Conservation (phyloP, 768 basidiomycete genomes). For the Plicaturopsis crispa region DNA sequence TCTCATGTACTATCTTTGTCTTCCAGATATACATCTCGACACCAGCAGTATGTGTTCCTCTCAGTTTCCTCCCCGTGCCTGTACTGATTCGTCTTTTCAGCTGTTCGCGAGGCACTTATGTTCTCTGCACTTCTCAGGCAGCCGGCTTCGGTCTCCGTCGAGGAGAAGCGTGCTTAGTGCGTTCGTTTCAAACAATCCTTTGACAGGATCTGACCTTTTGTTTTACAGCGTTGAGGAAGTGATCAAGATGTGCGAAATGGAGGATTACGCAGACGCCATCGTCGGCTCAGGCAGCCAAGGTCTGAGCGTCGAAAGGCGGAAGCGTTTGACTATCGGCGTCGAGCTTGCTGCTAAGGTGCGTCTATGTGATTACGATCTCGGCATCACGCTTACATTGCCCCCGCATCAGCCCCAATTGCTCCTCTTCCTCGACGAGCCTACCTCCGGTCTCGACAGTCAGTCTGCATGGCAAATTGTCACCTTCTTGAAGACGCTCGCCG, state of each 20-base stretch:
- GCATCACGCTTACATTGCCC: too few species aligned
- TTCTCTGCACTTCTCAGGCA: conserved; percentile 80
- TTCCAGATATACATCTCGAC: too few species aligned
- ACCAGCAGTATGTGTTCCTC: too few species aligned
- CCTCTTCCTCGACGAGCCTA: conserved; percentile 56
- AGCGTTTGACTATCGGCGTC: conserved; percentile 81
- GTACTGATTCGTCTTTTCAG: conserved; percentile 50
- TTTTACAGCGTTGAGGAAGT: conserved; percentile 54
- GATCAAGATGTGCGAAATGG: conserved; percentile 55
- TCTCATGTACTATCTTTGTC: too few species aligned
- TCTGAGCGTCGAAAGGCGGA: conserved; percentile 64
- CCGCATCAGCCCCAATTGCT: conserved; percentile 37
- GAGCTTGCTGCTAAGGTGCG: conserved; percentile 73
- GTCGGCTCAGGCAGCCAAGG: conserved; percentile 40
- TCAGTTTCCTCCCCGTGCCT: too few species aligned
- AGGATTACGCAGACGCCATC: conserved; percentile 57
- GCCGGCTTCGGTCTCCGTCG: conserved; percentile 49
- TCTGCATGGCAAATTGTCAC: conserved; percentile 41
- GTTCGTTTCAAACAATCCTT: conserved; percentile 15
- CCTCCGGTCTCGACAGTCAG: conserved; percentile 47
- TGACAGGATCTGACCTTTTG: too few species aligned
- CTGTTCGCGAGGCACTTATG: conserved; percentile 73
- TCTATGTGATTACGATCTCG: too few species aligned
- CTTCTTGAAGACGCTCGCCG: conserved; percentile 46
- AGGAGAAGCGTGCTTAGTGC: conserved; percentile 77